Percentiles rank a stretch among this genome's conserved stretches.
These are phyloP conservation scores for Scleroderma bovista DNA, from an alignment of 768 basidiomycete species.

Conservation along the genomic window DNA sequence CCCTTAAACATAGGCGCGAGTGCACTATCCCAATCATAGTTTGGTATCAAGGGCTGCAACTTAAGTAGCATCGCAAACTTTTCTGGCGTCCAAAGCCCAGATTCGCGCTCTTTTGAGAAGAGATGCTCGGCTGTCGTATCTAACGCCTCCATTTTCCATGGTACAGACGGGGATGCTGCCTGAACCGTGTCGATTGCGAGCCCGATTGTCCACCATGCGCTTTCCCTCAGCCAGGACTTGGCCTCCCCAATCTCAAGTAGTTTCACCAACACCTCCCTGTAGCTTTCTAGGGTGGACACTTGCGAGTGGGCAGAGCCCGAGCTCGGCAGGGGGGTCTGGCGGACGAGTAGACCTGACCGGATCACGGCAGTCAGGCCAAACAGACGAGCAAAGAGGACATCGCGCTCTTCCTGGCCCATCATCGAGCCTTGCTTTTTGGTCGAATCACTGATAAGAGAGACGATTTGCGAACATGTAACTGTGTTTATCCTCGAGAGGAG, in stretches of 20 bases:
- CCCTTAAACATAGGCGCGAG: slow-evolving; percentile 75
- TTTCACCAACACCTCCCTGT: slow-evolving; percentile 49
- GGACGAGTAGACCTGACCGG: slow-evolving; percentile 77
- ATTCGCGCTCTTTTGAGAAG: slow-evolving; percentile 30
- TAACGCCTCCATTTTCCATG: slow-evolving; percentile 69
- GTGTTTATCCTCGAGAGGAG: slow-evolving; percentile 74
- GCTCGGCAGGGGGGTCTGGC: slow-evolving; percentile 46
- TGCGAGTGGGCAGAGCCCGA: slow-evolving; percentile 49
- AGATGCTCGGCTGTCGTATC: slow-evolving; percentile 44
- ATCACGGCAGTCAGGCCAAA: slow-evolving; percentile 86
- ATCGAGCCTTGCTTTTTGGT: slow-evolving; percentile 71
- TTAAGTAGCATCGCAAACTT: slow-evolving; percentile 78
- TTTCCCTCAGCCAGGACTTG: slow-evolving; percentile 89
- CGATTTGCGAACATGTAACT: slow-evolving; percentile 70
- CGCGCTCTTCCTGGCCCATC: slow-evolving; percentile 90
- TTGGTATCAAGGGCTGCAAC: slow-evolving; percentile 55
- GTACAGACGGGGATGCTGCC: slow-evolving; percentile 41
- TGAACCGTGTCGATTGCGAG: slow-evolving; percentile 58
- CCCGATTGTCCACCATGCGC: slow-evolving; percentile 79
- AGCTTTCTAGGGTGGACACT: slow-evolving; percentile 55
- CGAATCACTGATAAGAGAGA: slow-evolving; percentile 66
- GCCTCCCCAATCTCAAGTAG: slow-evolving; percentile 69
- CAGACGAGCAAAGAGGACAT: slow-evolving; percentile 85
- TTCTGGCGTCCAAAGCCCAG: slow-evolving; percentile 70
- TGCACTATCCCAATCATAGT: slow-evolving; percentile 60